Percentiles rank a stretch among this genome's conserved stretches.
Evolutionary conservation across 23 red algal species (phyloP).

Genomic region (Agarophyton chilense): DNA sequence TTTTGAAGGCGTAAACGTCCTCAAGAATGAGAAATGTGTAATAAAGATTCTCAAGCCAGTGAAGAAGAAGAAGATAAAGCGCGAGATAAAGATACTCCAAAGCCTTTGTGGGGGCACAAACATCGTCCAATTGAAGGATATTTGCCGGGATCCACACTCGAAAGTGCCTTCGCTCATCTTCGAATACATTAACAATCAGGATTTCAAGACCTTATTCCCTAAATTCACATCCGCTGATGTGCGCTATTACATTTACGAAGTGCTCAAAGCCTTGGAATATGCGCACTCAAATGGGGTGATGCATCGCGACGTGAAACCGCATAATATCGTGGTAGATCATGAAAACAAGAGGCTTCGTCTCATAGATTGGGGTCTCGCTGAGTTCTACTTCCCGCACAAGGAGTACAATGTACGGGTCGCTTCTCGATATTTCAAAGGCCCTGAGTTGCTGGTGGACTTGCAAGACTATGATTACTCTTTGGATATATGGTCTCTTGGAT

Average conservation of each 20-base stretch:
- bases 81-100: constrained; percentile 99
- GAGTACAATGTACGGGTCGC: constrained; percentile 99
- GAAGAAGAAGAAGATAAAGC: constrained; percentile 99
- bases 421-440: constrained; percentile 98
- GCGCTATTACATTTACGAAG: constrained; percentile 95
- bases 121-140: constrained; percentile 91
- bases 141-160: constrained; percentile 92
- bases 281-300: constrained; percentile 96
- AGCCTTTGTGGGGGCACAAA: constrained; percentile 94
- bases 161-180: constrained; percentile 97
- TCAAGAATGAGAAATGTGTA: constrained; percentile 79
- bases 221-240: constrained; percentile 88
- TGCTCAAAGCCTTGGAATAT: constrained; percentile 95
- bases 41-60: constrained; percentile 99
- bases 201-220: constrained; percentile 98
- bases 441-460: constrained; percentile 94
- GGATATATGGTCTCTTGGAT: constrained; percentile 99
- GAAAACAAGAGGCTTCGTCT: constrained; percentile 78
- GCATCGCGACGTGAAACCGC: constrained; percentile 99
- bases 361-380: constrained; percentile 99
- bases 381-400: constrained; percentile 95
- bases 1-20: constrained; percentile 93
- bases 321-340: constrained; percentile 97
- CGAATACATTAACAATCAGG: constrained; percentile 96
- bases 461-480: constrained; percentile 99